phyloP scores from a whole-genome alignment of 345 rosid genomes.

The Limnanthes douglasii region DNA sequence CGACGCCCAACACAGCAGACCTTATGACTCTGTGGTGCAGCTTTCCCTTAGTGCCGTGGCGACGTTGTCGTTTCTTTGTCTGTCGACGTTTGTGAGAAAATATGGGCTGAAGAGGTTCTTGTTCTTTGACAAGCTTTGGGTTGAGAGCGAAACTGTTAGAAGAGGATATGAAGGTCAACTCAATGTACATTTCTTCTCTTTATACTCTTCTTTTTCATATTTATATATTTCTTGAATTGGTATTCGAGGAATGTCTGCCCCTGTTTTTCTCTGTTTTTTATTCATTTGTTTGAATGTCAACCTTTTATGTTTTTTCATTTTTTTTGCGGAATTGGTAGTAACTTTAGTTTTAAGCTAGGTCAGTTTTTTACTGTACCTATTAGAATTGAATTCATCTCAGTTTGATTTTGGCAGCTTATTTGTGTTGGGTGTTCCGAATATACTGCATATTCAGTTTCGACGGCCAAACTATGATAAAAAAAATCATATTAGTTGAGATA shows the following conservation, averaged over 20 bases:
- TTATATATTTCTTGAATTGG: background rate
- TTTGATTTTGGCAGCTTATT: too few species aligned
- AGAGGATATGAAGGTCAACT: conserved; percentile 56
- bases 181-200: conserved; percentile 32
- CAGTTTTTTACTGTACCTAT: too few species aligned
- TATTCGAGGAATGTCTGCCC: too few species aligned
- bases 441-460: too few species aligned
- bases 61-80: conserved; percentile 49
- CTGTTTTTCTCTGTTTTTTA: too few species aligned
- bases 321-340: too few species aligned
- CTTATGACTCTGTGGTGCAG: conserved; percentile 72
- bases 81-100: conserved; percentile 44
- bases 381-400: too few species aligned
- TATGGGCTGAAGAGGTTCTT: conserved; percentile 66
- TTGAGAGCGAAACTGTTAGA: conserved; percentile 78
- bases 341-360: too few species aligned
- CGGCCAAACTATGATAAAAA: too few species aligned
- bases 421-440: too few species aligned
- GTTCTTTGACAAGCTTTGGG: conserved; percentile 84
- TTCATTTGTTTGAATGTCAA: background rate
- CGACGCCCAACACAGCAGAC: conserved; percentile 53
- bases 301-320: background rate
- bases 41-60: conserved; percentile 62
- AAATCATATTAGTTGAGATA: too few species aligned
- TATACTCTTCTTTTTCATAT: background rate